A percentile compares a stretch with the other conserved stretches of the same genome.
phyloP scores from a whole-genome alignment of 2,329 filamentous ascomycete genomes.

The Aspergillus japonicus region DNA sequence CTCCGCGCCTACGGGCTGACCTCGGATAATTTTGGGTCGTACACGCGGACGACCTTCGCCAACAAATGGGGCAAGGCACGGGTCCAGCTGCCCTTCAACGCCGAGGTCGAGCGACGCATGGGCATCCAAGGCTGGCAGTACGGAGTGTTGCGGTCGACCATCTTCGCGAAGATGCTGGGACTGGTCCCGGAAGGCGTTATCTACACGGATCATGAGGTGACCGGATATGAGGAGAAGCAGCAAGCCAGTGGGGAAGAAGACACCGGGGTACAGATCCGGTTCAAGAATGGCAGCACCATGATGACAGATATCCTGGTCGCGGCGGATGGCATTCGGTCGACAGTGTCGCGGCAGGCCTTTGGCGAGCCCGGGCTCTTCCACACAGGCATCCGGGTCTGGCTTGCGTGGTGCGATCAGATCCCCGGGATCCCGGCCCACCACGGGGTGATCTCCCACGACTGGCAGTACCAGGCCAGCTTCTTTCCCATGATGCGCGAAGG shows the following conservation, averaged over 20 bases:
- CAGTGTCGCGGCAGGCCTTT: slow-evolving; percentile 19
- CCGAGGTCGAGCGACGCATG: slow-evolving; percentile 1
- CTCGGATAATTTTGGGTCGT: slow-evolving; percentile 11
- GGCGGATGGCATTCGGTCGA: slow-evolving; percentile 20
- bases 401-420: slow-evolving; percentile 22
- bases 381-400: slow-evolving; percentile 19
- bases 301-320: slow-evolving; percentile 18
- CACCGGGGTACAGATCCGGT: not conserved
- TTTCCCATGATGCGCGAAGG: slow-evolving; percentile 23
- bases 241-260: too few species aligned
- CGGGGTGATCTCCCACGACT: slow-evolving; percentile 19
- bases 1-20: too few species aligned
- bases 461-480: slow-evolving; percentile 21
- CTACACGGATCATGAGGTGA: slow-evolving; percentile 14
- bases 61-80: slow-evolving; percentile 16
- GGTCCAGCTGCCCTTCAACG: slow-evolving; percentile 19
- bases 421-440: slow-evolving; percentile 11
- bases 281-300: not conserved
- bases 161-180: slow-evolving; percentile 19
- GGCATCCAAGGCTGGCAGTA: slow-evolving; percentile 20
- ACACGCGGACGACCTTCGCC: slow-evolving; percentile 13
- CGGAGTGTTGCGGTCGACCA: slow-evolving; percentile 19
- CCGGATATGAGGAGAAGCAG: not conserved
- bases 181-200: slow-evolving; percentile 17
- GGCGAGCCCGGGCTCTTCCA: slow-evolving; percentile 20